Conservation (phyloP, 495 filamentous ascomycete genomes). For the Penicillium canescens region DNA sequence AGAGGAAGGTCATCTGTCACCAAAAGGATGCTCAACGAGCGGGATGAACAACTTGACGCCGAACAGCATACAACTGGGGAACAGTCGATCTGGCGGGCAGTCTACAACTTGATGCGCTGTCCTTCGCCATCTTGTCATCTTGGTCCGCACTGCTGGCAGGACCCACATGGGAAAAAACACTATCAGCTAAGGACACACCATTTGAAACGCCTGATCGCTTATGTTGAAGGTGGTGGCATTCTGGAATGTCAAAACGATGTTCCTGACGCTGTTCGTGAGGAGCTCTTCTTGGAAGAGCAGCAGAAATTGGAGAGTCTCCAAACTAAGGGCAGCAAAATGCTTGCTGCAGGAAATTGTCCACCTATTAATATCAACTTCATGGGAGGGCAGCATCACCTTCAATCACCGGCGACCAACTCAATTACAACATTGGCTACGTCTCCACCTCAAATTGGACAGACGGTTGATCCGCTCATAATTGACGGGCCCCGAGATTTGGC, state of each 20-base stretch:
- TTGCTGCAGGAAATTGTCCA: not conserved
- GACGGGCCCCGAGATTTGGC: conserved; percentile 7
- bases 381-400: not conserved
- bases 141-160: conserved; percentile 8
- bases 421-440: not conserved
- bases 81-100: not conserved
- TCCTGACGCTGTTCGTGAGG: conserved; percentile 5
- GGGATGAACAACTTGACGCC: conserved; percentile 17
- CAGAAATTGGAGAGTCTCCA: conserved; percentile 1
- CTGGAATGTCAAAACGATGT: conserved; percentile 17
- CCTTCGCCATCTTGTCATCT: not conserved
- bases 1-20: conserved; percentile 11
- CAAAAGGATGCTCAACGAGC: conserved; percentile 13
- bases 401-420: not conserved
- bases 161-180: conserved; percentile 15
- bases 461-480: not conserved
- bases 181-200: conserved; percentile 14
- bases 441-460: not conserved
- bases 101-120: conserved; percentile 6
- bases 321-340: not conserved
- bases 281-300: conserved; percentile 2
- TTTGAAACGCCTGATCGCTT: conserved; percentile 20
- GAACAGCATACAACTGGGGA: conserved; percentile 17
- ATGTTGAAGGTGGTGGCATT: conserved; percentile 10
- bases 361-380: conserved; percentile 7